These are phyloP conservation scores for Globisporangium paddicum DNA, from an alignment of 352 stramenopile species.

Conservation along the genomic window DNA sequence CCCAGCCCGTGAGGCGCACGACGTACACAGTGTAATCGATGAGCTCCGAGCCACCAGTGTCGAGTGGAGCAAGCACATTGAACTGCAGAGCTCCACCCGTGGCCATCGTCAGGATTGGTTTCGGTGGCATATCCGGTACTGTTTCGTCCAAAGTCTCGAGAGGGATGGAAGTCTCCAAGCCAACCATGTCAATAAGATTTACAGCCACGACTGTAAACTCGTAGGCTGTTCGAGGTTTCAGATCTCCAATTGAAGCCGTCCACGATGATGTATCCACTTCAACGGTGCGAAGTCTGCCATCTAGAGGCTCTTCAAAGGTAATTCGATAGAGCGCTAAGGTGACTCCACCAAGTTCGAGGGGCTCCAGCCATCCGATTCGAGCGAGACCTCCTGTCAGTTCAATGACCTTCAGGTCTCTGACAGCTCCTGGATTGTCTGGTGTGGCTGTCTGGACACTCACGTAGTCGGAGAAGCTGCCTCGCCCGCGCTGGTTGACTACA, in stretches of 20 bases:
- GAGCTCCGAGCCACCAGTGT: slow-evolving; percentile 34
- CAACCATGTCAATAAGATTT: slow-evolving; percentile 20
- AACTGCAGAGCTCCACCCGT: slow-evolving; percentile 44
- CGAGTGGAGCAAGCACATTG: slow-evolving; percentile 23
- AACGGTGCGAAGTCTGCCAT: slow-evolving; percentile 3
- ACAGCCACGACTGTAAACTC: slow-evolving; percentile 22
- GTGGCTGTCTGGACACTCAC: slow-evolving; percentile 17
- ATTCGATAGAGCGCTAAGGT: slow-evolving; percentile 24
- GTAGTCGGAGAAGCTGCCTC: slow-evolving; percentile 18
- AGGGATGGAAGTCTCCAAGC: background rate
- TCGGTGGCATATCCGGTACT: slow-evolving; percentile 18
- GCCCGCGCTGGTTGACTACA: slow-evolving; percentile 18
- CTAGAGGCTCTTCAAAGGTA: slow-evolving; percentile 11
- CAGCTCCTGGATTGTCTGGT: slow-evolving; percentile 16
- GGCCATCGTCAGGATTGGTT: slow-evolving; percentile 22
- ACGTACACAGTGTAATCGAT: slow-evolving; percentile 30
- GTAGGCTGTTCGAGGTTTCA: slow-evolving; percentile 24
- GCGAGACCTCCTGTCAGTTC: slow-evolving; percentile 22
- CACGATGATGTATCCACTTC: slow-evolving; percentile 10
- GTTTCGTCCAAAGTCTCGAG: slow-evolving; percentile 12
- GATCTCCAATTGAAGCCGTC: slow-evolving; percentile 14
- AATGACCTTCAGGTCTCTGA: slow-evolving; percentile 13
- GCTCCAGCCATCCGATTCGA: slow-evolving; percentile 23
- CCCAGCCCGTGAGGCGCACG: slow-evolving; percentile 17
- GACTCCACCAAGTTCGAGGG: slow-evolving; percentile 26